phyloP scores from a whole-genome alignment of 2,329 filamentous ascomycete species.

The Fusarium sp. region DNA sequence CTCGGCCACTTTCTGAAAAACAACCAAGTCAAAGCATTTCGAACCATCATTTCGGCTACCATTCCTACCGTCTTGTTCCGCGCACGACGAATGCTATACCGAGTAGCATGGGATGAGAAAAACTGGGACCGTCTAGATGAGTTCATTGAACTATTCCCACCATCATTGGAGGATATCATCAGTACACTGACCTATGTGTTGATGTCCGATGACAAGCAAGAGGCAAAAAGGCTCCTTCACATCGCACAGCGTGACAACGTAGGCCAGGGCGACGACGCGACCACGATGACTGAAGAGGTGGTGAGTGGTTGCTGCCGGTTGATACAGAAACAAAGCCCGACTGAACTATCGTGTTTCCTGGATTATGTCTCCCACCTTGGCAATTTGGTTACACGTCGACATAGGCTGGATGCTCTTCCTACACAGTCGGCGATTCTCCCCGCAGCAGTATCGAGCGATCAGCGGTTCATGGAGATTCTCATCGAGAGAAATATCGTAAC shows the following conservation, averaged over 20 bases:
- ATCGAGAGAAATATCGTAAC: neutral
- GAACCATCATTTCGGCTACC: neutral
- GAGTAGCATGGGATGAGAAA: neutral
- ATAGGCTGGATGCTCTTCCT: neutral
- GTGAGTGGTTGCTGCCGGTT: neutral
- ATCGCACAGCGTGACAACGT: neutral
- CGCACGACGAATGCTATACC: neutral
- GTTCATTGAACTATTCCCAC: neutral
- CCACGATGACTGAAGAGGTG: neutral
- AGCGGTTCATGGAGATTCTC: neutral
- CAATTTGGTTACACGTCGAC: neutral
- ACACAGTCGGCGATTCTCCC: neutral
- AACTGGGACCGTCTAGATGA: neutral
- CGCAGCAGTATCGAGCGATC: neutral
- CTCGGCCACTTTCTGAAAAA: neutral
- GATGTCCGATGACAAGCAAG: neutral
- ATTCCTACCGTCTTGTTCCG: neutral
- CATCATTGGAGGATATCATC: neutral
- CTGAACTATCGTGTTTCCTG: neutral
- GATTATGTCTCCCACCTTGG: neutral
- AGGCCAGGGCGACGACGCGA: neutral
- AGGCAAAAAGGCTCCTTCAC: neutral
- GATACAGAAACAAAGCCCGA: neutral
- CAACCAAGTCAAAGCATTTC: neutral
- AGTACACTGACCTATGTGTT: neutral